phyloP scores from a whole-genome alignment of 208 protist genomes.

The Acanthamoeba castellanii region DNA sequence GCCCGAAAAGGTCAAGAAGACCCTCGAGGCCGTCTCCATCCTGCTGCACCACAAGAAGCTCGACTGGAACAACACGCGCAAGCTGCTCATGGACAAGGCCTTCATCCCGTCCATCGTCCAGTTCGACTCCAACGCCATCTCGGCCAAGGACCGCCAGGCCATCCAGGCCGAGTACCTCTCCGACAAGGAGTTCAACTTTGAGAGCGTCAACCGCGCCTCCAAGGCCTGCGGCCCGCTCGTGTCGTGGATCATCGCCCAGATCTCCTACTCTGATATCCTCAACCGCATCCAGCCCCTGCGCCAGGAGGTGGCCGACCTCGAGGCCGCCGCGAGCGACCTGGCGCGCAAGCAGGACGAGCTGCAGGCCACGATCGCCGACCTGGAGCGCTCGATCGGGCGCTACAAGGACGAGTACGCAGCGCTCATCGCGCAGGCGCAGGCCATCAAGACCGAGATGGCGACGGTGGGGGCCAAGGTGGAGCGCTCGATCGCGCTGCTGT shows the following conservation, averaged over 20 bases:
- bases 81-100: constrained; percentile 68
- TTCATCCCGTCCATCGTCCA: constrained; percentile 92
- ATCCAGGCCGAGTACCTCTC: constrained; percentile 92
- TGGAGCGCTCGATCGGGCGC: constrained; percentile 92
- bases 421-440: constrained; percentile 94
- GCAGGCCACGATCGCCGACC: constrained; percentile 89
- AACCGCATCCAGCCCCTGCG: constrained; percentile 94
- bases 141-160: constrained; percentile 51
- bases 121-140: constrained; percentile 94
- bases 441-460: constrained; percentile 93
- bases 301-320: constrained; percentile 94
- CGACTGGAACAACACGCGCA: constrained; percentile 73
- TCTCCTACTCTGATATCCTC: constrained; percentile 95
- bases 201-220: constrained; percentile 95
- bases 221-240: constrained; percentile 97
- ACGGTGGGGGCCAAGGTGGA: constrained; percentile 93
- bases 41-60: constrained; percentile 81
- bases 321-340: constrained; percentile 90
- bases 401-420: constrained; percentile 96
- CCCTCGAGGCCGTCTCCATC: constrained; percentile 85
- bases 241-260: constrained; percentile 97
- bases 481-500: constrained; percentile 93
- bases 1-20: constrained; percentile 94
- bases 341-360: constrained; percentile 82
- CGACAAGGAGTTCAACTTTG: constrained; percentile 92